Evolutionary conservation across 768 basidiomycete species (phyloP), one percentile per base, ranked within the genome.

Genomic region (Mycena alexandri): DNA sequence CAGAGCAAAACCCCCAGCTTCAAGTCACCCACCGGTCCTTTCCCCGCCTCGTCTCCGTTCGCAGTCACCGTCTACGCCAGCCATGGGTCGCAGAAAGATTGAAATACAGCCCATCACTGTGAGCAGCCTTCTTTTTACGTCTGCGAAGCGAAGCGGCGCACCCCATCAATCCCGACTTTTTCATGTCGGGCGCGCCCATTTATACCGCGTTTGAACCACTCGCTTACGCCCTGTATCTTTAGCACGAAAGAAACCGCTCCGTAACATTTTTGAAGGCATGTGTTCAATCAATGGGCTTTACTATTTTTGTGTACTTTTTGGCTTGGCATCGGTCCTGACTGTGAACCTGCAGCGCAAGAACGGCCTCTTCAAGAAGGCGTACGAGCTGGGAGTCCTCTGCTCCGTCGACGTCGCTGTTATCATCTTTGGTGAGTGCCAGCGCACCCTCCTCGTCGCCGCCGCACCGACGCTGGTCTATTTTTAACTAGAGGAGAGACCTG

Each of bases 171-270:
- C 11, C 65, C 68, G 54, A 59, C 65, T 52, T 58, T 60, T 71
- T 61, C 60, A 50, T 63, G 68, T 63, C 72, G 52, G 46, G 72
- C 70, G 70, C 73, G 70, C 76, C 74, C 73, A 59, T 68, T 76
- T 75, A 76, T 74, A 71, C 76, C 75, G 57, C 58, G 51, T 43
- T 52, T 42, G 43, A 76, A 75, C 72, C 74, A 63, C 74, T 72
- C 72, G 69, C 74, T 75, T 76, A 64, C 63, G 36, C 59, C n/a
- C 55, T 55, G 79, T 84, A 82, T 81, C 78, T 81, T 80, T 85
- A 95, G 93, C 92, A 95, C 82, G 93, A 95, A 81, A 90, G 93
- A 81, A 95, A 94, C 79, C 91, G 93, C 73, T 91, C 92, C 69
- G 93, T 95, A 77, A 95, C 93, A 73, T 95, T 94, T 86, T 83